Percentiles rank a stretch among this genome's conserved stretches.
These are phyloP conservation scores for Eimeria sp. DNA, from an alignment of 169 alveolate species.

Conservation along the genomic window DNA sequence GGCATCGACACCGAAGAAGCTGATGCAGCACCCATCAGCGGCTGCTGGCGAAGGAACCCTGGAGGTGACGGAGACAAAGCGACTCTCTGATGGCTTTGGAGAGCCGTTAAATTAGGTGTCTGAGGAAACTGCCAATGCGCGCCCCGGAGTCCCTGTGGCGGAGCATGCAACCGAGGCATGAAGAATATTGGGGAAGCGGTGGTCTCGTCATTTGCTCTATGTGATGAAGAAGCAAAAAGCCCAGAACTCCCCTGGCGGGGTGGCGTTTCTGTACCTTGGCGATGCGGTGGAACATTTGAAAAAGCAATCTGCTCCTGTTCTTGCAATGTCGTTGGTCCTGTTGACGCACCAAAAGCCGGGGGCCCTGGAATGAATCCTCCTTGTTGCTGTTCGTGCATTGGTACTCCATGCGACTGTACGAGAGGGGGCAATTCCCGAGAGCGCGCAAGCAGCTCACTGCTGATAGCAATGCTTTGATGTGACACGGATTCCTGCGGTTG, in stretches of 20 bases:
- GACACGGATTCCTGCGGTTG: neutral
- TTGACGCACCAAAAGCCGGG: neutral
- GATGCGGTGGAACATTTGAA: neutral
- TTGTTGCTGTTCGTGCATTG: neutral
- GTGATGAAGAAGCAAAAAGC: neutral
- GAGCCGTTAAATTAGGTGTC: neutral
- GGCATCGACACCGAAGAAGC: neutral
- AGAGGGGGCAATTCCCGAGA: neutral
- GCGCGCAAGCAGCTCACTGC: neutral
- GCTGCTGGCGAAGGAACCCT: neutral
- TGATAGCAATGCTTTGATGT: neutral
- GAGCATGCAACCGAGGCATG: neutral
- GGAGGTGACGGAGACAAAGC: too few species aligned
- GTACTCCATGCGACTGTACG: neutral
- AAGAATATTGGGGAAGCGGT: neutral
- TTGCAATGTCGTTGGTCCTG: neutral
- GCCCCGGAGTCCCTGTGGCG: neutral
- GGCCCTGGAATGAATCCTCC: neutral
- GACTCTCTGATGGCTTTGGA: neutral
- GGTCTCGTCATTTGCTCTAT: neutral
- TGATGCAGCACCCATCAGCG: neutral
- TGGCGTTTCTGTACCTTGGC: neutral
- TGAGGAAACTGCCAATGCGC: neutral
- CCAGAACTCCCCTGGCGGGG: neutral
- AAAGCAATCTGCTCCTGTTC: too few species aligned